These are phyloP conservation scores for Aspergillus sp. DNA, from an alignment of 2,329 filamentous ascomycete genomes.

Conservation along the genomic window DNA sequence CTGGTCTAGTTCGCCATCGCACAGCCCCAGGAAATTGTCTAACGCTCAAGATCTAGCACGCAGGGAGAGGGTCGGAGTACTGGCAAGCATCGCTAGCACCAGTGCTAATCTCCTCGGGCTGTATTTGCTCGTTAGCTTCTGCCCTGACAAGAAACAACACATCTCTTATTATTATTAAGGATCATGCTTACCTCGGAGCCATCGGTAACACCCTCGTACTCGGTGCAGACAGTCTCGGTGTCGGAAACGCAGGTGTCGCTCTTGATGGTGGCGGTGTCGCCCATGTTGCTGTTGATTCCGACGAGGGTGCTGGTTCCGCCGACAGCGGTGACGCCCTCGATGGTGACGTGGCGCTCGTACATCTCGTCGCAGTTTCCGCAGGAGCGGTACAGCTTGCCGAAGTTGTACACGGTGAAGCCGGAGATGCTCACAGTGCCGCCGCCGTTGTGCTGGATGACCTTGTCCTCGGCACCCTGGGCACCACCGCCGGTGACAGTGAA, in stretches of 20 bases:
- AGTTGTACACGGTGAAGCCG: conserved; percentile 42
- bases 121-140: not conserved
- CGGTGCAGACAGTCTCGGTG: not conserved
- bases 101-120: conserved; percentile 3
- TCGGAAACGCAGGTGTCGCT: conserved; percentile 32
- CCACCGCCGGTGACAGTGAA: conserved; percentile 39
- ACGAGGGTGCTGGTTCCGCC: conserved; percentile 22
- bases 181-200: conserved; percentile 18
- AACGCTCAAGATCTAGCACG: conserved; percentile 31
- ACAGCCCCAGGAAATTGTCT: no score
- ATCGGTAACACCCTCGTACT: conserved; percentile 34
- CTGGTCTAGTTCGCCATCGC: no score
- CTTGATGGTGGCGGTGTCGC: conserved; percentile 7
- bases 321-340: conserved; percentile 34
- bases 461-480: conserved; percentile 34
- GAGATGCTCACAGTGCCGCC: conserved; percentile 33
- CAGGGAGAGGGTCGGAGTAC: conserved; percentile 43
- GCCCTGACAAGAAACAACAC: no score
- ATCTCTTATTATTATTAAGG: no score
- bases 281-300: conserved; percentile 34
- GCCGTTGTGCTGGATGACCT: conserved; percentile 37
- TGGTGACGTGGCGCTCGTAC: conserved; percentile 25
- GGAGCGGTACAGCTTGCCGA: conserved; percentile 48
- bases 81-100: not conserved
- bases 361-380: conserved; percentile 46